Evolutionary conservation across 1,284 basidiomycete species (phyloP).

Genomic region (Ceratobasidium sp.): DNA sequence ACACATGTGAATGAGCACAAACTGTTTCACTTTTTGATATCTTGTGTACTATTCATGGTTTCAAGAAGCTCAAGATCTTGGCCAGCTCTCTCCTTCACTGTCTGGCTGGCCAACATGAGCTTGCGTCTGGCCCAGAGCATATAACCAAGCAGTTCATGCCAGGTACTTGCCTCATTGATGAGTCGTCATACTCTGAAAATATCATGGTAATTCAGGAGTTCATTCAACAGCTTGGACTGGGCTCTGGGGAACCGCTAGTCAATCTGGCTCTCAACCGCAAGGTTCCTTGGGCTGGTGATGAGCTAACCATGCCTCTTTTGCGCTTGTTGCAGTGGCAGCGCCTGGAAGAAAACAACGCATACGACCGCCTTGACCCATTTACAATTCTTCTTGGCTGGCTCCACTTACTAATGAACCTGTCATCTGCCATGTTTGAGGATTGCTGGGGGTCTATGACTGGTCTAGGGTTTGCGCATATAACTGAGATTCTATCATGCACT

Average conservation of each 20-base stretch:
- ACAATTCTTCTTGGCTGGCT: conserved; percentile 6
- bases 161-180: background rate
- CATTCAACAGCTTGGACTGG: background rate
- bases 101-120: background rate
- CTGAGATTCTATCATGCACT: background rate
- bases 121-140: background rate
- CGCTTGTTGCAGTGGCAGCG: background rate
- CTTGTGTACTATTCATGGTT: too few species aligned
- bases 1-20: too few species aligned
- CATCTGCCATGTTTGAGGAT: background rate
- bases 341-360: background rate
- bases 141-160: background rate
- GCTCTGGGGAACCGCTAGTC: background rate
- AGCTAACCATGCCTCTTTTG: background rate
- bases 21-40: too few species aligned
- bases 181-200: background rate
- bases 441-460: background rate
- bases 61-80: too few species aligned
- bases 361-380: background rate
- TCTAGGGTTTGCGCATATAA: background rate
- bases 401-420: background rate
- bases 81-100: too few species aligned
- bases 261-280: background rate
- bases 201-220: background rate
- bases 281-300: conserved; percentile 6